Percentiles rank a stretch among this genome's conserved stretches.
Conservation (phyloP, 345 rosid genomes). For the Salix koriyanagi region DNA sequence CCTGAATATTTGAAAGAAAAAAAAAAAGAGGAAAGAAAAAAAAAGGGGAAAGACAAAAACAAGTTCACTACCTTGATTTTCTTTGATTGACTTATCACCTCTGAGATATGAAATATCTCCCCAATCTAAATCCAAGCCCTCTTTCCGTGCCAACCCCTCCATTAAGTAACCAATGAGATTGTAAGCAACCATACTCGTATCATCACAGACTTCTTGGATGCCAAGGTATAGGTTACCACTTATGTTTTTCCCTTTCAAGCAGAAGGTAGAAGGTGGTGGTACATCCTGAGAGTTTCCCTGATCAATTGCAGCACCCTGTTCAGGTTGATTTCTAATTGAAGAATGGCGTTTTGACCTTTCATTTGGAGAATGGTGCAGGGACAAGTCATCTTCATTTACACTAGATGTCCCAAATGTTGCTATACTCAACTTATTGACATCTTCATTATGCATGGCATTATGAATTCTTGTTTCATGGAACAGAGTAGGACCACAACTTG, state of each 20-base stretch:
- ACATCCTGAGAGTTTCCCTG: constrained; percentile 14
- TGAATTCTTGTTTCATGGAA: constrained; percentile 21
- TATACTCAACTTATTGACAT: constrained; percentile 4
- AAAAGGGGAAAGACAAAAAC: not conserved
- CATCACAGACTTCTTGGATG: constrained; percentile 74
- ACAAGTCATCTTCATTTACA: constrained; percentile 5
- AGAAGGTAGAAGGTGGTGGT: constrained; percentile 18
- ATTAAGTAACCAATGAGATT: constrained; percentile 55
- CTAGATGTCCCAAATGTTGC: constrained; percentile 12
- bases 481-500: constrained; percentile 1
- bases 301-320: constrained; percentile 18
- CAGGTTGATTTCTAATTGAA: constrained; percentile 26
- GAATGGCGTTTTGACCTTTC: constrained; percentile 9
- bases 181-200: constrained; percentile 62
- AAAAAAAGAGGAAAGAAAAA: too few relatives aligned
- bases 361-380: not conserved
- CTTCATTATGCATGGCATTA: constrained; percentile 11
- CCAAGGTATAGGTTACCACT: constrained; percentile 49
- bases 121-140: constrained; percentile 36
- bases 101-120: constrained; percentile 44
- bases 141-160: constrained; percentile 30
- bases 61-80: constrained; percentile 39
- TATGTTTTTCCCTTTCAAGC: constrained; percentile 21
- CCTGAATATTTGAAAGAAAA: not conserved
- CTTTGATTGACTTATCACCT: constrained; percentile 33